Percentiles rank a stretch among this genome's conserved stretches.
Evolutionary conservation across 2,329 filamentous ascomycete species (phyloP).

Genomic region (Alternaria sp.): DNA sequence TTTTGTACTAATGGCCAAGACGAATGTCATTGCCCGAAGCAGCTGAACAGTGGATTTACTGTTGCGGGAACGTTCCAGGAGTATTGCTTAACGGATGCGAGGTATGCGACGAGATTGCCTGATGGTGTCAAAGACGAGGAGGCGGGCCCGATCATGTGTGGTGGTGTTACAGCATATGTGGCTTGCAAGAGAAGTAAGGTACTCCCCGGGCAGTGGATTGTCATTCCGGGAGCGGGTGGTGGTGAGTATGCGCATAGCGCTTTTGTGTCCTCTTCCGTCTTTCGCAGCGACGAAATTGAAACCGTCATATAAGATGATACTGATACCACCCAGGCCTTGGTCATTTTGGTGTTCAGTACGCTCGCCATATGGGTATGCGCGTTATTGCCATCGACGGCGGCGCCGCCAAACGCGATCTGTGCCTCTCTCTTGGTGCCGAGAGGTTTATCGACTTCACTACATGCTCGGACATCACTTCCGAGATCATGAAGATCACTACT

Average conservation of each 20-base stretch:
- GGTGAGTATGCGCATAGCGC: constrained; percentile 13
- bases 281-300: not conserved
- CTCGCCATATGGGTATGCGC: constrained; percentile 62
- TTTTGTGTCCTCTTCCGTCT: not conserved
- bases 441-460: constrained; percentile 62
- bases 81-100: constrained; percentile 53
- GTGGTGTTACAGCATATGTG: constrained; percentile 57
- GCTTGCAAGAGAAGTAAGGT: constrained; percentile 49
- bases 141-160: constrained; percentile 49
- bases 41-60: constrained; percentile 71
- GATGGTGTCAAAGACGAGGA: constrained; percentile 52
- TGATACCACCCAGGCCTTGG: constrained; percentile 24
- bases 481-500: constrained; percentile 53
- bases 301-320: not conserved
- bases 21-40: constrained; percentile 54
- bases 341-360: constrained; percentile 43
- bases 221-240: constrained; percentile 48
- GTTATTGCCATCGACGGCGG: constrained; percentile 63
- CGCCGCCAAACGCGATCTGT: constrained; percentile 54
- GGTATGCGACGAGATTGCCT: constrained; percentile 55
- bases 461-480: constrained; percentile 67
- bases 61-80: constrained; percentile 52
- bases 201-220: constrained; percentile 49
- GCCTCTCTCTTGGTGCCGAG: constrained; percentile 60
- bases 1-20: constrained; percentile 72